Conservation (phyloP, 495 filamentous ascomycete genomes). For the Aspergillus egyptiacus region DNA sequence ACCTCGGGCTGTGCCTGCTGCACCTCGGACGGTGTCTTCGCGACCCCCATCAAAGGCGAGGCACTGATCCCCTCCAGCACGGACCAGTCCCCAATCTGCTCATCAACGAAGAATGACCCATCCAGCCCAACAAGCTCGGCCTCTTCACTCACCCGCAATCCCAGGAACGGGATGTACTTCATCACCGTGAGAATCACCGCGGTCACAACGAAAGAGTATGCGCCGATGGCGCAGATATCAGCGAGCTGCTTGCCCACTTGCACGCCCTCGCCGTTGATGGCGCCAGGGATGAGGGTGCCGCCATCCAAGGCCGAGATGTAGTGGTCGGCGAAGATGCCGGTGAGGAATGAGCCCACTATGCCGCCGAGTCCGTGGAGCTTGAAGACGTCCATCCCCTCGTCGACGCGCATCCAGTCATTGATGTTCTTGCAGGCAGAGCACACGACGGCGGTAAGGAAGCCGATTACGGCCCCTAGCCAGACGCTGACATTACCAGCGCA, state of each 20-base stretch:
- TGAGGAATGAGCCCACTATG: constrained; percentile 55
- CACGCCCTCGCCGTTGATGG: constrained; percentile 51
- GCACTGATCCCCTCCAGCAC: constrained; percentile 22
- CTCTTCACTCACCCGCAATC: constrained; percentile 50
- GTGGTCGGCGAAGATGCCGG: constrained; percentile 52
- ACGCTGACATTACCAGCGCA: constrained; percentile 54
- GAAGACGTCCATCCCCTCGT: constrained; percentile 60
- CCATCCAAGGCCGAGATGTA: constrained; percentile 46
- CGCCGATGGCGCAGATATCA: constrained; percentile 51
- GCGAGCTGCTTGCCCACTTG: constrained; percentile 56
- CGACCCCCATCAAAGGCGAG: constrained; percentile 20
- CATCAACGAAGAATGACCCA: constrained; percentile 52
- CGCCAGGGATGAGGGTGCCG: constrained; percentile 41
- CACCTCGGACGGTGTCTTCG: constrained; percentile 15
- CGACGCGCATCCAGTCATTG: constrained; percentile 53
- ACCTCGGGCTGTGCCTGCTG: constrained; percentile 9
- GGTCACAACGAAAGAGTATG: constrained; percentile 51
- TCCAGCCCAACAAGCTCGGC: constrained; percentile 53
- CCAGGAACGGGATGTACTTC: constrained; percentile 54
- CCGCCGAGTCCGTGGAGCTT: constrained; percentile 59
- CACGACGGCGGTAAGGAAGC: constrained; percentile 50
- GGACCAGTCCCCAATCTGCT: constrained; percentile 49
- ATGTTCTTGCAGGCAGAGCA: constrained; percentile 47
- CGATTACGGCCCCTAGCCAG: constrained; percentile 53
- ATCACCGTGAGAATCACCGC: constrained; percentile 49